phyloP scores from a whole-genome alignment of 2,329 filamentous ascomycete species.

The Purpureocillium takamizusanense region DNA sequence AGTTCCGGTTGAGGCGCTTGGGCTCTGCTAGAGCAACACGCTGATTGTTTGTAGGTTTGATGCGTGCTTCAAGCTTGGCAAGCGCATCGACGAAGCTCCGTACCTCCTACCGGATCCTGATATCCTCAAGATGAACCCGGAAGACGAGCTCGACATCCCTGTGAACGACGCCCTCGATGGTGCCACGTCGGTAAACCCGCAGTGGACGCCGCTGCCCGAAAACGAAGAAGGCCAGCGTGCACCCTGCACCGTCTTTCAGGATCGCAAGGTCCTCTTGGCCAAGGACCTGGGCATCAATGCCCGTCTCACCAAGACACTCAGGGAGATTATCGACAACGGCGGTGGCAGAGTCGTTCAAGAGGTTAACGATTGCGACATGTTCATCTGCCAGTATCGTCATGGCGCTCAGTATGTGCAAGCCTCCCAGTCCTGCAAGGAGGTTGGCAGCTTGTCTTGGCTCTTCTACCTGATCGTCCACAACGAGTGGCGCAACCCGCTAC shows the following conservation, averaged over 20 bases:
- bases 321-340: slow-evolving; percentile 59
- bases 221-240: slow-evolving; percentile 32
- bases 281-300: slow-evolving; percentile 62
- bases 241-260: slow-evolving; percentile 65
- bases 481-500: slow-evolving; percentile 77
- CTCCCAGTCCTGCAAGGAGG: slow-evolving; percentile 67
- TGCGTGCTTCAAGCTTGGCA: slow-evolving; percentile 87
- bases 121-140: slow-evolving; percentile 53
- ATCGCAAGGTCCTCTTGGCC: slow-evolving; percentile 69
- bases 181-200: slow-evolving; percentile 45
- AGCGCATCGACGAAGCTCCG: slow-evolving; percentile 79
- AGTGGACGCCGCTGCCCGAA: slow-evolving; percentile 33
- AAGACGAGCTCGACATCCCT: slow-evolving; percentile 47
- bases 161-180: slow-evolving; percentile 55
- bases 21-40: too few relatives aligned
- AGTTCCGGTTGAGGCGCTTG: too few relatives aligned
- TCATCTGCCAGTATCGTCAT: slow-evolving; percentile 80
- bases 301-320: slow-evolving; percentile 58
- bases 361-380: slow-evolving; percentile 67
- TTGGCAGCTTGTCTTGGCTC: slow-evolving; percentile 90
- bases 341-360: slow-evolving; percentile 60
- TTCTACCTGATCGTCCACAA: slow-evolving; percentile 87
- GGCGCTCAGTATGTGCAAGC: slow-evolving; percentile 70
- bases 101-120: slow-evolving; percentile 83
- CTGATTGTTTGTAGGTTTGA: slow-evolving; percentile 60